Evolutionary conservation across 108 stramenopile genomes (phyloP), one percentile per base, ranked within the genome.

Genomic region (Chaetoceros tenuissimus): DNA sequence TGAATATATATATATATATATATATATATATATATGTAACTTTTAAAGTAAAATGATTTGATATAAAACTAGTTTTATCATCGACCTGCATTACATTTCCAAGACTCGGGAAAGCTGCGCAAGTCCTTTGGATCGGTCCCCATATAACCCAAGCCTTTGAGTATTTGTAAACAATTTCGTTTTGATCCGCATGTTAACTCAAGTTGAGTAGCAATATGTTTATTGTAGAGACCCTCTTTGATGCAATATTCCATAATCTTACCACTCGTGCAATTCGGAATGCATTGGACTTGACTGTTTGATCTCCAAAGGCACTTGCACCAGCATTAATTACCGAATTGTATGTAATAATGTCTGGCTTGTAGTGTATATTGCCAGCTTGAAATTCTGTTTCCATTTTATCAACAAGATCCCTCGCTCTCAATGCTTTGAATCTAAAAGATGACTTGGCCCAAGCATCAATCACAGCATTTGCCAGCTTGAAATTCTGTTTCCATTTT

Each of bases 261-360:
- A 10, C 13, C 34, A 10, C 8, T 13, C 34, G 13, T 40, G 34
- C 75, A 34, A 77, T 68, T n/a, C 25, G 23, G 31, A 59, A 69
- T 23, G 75, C 64, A 20, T 52, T 44, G 3, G n/a, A 21, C 48
- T 59, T 76, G 52, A 64, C 25, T 22, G 43, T 26, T 13, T 48
- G 55, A 48, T 69, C 31, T 13, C 78, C 78, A 62, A 72, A 75
- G n/a, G 67, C 60, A 29, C 13, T 40, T 40, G 73, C 68, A 59
- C 71, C 73, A 19, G 78, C 78, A 31, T 67, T 66, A 3, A 88
- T 77, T 25, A 88, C 86, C 2, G 77, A 73, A 55, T 88, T 88
- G 71, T 79, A 84, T 3, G 76, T 80, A 29, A 84, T 80, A 44
- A 75, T 77, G 48, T 84, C 75, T 2, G 72, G 72, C 21, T 67